Evolutionary conservation across 2,329 filamentous ascomycete genomes (phyloP).

Genomic region (Apiospora kogelbergensis): DNA sequence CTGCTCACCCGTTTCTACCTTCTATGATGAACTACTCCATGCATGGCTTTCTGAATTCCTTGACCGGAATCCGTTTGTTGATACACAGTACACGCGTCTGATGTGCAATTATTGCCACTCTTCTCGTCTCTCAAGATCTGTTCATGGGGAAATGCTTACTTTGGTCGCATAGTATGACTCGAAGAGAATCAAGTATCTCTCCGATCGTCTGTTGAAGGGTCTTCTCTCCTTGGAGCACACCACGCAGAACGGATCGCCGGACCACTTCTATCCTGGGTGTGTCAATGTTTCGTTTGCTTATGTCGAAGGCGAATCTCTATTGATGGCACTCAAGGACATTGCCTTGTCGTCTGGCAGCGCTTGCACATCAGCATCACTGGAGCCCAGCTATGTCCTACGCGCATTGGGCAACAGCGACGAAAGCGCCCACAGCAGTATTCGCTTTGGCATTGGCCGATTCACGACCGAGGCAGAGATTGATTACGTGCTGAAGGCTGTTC

Average conservation of each 20-base stretch:
- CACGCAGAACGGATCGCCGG: slow-evolving; percentile 79
- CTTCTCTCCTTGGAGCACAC: slow-evolving; percentile 91
- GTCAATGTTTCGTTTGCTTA: slow-evolving; percentile 99
- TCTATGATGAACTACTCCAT: slow-evolving; percentile 83
- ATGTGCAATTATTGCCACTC: slow-evolving; percentile 24
- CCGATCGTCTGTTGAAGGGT: slow-evolving; percentile 78
- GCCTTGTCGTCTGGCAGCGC: slow-evolving; percentile 94
- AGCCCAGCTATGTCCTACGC: slow-evolving; percentile 93
- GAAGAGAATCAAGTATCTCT: slow-evolving; percentile 79
- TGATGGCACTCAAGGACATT: slow-evolving; percentile 99
- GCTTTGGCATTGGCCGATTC: slow-evolving; percentile 96
- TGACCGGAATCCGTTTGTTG: slow-evolving; percentile 60
- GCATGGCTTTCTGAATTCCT: slow-evolving; percentile 87
- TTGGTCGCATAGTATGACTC: slow-evolving; percentile 74
- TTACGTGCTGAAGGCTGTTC: slow-evolving; percentile 93
- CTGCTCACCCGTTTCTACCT: slow-evolving; percentile 20
- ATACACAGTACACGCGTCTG: slow-evolving; percentile 70
- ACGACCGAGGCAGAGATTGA: slow-evolving; percentile 95
- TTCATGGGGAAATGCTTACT: slow-evolving; percentile 18
- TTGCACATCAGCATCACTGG: slow-evolving; percentile 93
- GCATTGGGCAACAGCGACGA: slow-evolving; percentile 96
- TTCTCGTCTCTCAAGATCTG: not conserved
- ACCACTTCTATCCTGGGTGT: slow-evolving; percentile 89
- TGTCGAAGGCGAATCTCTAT: slow-evolving; percentile 93
- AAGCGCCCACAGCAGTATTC: slow-evolving; percentile 95